A percentile compares a stretch with the other conserved stretches of the same genome.
phyloP scores from a whole-genome alignment of 1,284 basidiomycete species.

The Ganoderma boninense region DNA sequence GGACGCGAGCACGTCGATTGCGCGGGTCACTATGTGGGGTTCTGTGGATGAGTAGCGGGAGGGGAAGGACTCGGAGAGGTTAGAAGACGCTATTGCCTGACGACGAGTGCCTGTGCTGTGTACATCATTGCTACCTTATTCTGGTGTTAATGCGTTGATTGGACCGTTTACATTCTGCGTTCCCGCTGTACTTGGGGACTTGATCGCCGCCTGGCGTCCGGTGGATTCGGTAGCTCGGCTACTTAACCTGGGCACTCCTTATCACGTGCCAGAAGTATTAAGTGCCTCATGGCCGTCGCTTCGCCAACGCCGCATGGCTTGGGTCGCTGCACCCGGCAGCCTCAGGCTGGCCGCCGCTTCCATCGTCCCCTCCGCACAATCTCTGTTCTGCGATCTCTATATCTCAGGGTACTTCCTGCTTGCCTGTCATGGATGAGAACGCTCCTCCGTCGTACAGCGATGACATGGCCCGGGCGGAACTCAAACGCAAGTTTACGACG shows the following conservation, averaged over 20 bases:
- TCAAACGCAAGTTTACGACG: constrained; percentile 34
- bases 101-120: constrained; percentile 11
- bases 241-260: not conserved
- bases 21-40: not conserved
- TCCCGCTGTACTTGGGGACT: not conserved
- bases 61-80: not conserved
- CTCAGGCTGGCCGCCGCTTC: not conserved
- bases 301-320: constrained; percentile 7
- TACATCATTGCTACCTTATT: constrained; percentile 12
- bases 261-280: constrained; percentile 12
- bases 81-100: constrained; percentile 10
- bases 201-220: not conserved
- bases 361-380: not conserved
- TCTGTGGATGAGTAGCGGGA: not conserved
- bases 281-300: constrained; percentile 13
- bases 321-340: not conserved
- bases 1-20: not conserved
- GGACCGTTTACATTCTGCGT: not conserved
- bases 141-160: not conserved
- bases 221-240: not conserved
- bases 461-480: constrained; percentile 7
- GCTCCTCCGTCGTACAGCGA: constrained; percentile 11
- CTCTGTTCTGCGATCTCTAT: not conserved
- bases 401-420: not conserved
- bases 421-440: not conserved